Base-by-base conservation (phyloP, 768 basidiomycete genomes). In the Mycena maculata region DNA sequence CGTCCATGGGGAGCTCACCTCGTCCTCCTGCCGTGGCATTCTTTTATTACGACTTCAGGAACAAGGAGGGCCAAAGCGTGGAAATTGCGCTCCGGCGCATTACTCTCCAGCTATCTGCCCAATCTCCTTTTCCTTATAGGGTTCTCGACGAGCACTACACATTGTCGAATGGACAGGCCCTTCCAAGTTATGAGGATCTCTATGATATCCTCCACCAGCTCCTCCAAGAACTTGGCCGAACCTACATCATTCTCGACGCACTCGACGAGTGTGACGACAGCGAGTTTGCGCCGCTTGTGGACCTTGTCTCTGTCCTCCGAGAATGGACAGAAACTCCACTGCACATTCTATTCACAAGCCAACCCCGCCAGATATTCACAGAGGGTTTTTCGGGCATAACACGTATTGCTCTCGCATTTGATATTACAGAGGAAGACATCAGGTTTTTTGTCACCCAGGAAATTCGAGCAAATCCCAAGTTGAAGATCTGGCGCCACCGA, bases 281-380 rank as follows among this genome's bases (percentile, higher is more conserved):
- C 11, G 48, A 52, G 2, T 16, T 45, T 31, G 18, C 41, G 10
- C 20, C 39, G 25, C 59, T 9, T 12, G 13, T 10, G 7, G 28
- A 8, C 31, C 42, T 5, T 58, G 45, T 23, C 30, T 58, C 9
- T n/a, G 44, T 44, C n/a, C 27, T 61, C n/a, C n/a, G 36, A 38
- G 15, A 13, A 6, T 44, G 20, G 41, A 57, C 41, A n/a, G n/a
- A n/a, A n/a, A n/a, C n/a, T n/a, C n/a, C n/a, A n/a, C n/a, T n/a
- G n/a, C n/a, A n/a, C n/a, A 27, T 57, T 5, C 39, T 57, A 23
- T 27, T 57, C 27, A 44, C 55, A 7, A 57, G 55, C 12, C 55
- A 44, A 57, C 36, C 55, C 13, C 55, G 28, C 22, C 20, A 42
- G 12, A 45, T 57, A 13, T 57, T 57, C 28, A 30, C 55, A 12